Evolutionary conservation across 345 rosid species (phyloP).

Genomic region (Excoecaria cochinchinensis): DNA sequence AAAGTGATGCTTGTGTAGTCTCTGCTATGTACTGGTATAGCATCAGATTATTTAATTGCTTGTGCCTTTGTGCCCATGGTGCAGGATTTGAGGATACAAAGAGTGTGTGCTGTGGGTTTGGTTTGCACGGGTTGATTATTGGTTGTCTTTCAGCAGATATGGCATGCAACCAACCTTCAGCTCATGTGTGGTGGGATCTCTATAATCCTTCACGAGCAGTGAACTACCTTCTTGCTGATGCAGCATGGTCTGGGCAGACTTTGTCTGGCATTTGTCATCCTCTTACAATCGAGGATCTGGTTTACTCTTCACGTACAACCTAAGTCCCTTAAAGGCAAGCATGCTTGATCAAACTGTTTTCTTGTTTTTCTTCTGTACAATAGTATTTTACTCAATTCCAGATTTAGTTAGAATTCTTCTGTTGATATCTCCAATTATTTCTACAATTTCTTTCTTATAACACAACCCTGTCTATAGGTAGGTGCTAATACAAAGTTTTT

Average conservation of each 20-base stretch:
- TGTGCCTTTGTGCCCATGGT: constrained; percentile 16
- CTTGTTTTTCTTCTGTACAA: neutral
- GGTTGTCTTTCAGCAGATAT: constrained; percentile 55
- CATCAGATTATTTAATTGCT: neutral
- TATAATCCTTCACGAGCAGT: constrained; percentile 54
- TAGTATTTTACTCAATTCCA: neutral
- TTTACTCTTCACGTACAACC: constrained; percentile 10
- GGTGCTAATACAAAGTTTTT: neutral
- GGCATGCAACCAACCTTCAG: constrained; percentile 48
- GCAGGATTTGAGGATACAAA: constrained; percentile 47
- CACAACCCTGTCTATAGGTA: neutral
- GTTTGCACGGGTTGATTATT: constrained; percentile 37
- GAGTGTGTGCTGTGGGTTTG: constrained; percentile 59
- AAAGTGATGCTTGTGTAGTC: neutral
- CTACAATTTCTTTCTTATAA: neutral
- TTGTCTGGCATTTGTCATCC: constrained; percentile 50
- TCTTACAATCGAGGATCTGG: constrained; percentile 33
- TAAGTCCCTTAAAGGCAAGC: neutral
- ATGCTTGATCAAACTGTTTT: neutral
- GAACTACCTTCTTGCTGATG: constrained; percentile 50
- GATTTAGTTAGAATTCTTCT: neutral
- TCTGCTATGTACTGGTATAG: neutral
- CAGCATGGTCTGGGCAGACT: constrained; percentile 54
- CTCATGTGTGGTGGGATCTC: constrained; percentile 71
- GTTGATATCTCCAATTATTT: neutral